Evolutionary conservation across 2,329 filamentous ascomycete species (phyloP).

Genomic region (Ophiostoma quercus): DNA sequence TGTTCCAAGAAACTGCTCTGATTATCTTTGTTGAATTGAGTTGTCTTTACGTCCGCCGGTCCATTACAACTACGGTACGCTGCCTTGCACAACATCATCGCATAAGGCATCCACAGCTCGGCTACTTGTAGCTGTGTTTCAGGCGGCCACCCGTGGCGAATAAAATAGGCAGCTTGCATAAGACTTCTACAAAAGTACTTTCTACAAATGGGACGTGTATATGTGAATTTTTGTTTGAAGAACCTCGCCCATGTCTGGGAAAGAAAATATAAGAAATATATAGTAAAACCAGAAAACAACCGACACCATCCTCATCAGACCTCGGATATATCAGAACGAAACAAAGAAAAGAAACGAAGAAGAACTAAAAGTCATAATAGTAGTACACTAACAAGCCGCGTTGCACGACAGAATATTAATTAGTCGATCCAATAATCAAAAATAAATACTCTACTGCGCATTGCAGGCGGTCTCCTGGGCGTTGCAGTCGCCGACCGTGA

Average conservation of each 20-base stretch:
- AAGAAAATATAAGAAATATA: conserved; percentile 7
- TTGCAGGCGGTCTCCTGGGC: conserved; percentile 47
- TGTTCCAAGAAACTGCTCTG: not conserved
- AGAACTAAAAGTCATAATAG: not conserved
- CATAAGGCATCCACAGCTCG: not conserved
- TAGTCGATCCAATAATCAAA: not conserved
- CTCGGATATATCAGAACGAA: not conserved
- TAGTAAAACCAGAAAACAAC: conserved; percentile 7
- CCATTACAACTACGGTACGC: not conserved
- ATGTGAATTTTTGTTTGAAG: not conserved
- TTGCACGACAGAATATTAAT: not conserved
- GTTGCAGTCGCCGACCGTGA: conserved; percentile 49
- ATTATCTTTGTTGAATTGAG: not conserved
- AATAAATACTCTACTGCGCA: conserved; percentile 22
- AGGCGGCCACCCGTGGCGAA: not conserved
- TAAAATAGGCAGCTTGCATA: not conserved
- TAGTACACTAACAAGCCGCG: conserved; percentile 5
- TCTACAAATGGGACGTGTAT: not conserved
- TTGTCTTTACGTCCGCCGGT: not conserved
- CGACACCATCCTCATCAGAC: not conserved
- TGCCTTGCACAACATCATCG: not conserved
- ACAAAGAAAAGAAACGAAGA: not conserved
- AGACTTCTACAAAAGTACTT: too few relatives aligned
- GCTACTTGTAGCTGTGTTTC: conserved; percentile 5
- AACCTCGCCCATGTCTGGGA: conserved; percentile 9